A percentile compares a stretch with the other conserved stretches of the same genome.
Conservation (phyloP, 2,329 filamentous ascomycete species). For the Xylariaceae sp. region DNA sequence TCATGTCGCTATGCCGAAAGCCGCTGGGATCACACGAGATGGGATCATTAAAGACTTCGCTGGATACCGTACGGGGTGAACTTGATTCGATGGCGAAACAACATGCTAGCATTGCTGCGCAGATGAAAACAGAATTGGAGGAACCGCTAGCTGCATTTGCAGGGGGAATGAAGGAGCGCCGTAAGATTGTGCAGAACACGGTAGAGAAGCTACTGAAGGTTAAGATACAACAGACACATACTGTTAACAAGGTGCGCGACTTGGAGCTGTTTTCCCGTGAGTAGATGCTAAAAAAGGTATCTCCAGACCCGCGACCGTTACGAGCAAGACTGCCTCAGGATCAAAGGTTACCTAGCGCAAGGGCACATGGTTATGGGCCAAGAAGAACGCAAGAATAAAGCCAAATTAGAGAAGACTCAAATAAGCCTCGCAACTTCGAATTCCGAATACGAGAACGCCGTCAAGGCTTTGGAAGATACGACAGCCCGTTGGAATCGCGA, state of each 20-base stretch:
- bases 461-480: slow-evolving; percentile 93
- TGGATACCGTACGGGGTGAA: slow-evolving; percentile 88
- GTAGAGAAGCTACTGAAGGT: slow-evolving; percentile 94
- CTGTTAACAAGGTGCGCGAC: slow-evolving; percentile 81
- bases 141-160: slow-evolving; percentile 91
- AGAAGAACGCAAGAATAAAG: slow-evolving; percentile 98
- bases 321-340: slow-evolving; percentile 96
- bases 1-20: slow-evolving; percentile 85
- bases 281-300: slow-evolving; percentile 10
- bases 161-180: slow-evolving; percentile 92
- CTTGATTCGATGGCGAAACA: slow-evolving; percentile 93
- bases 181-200: slow-evolving; percentile 93
- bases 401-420: slow-evolving; percentile 97
- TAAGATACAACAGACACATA: slow-evolving; percentile 88
- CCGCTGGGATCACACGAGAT: slow-evolving; percentile 85
- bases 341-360: slow-evolving; percentile 97
- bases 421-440: slow-evolving; percentile 92
- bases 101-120: slow-evolving; percentile 84
- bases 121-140: slow-evolving; percentile 96
- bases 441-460: slow-evolving; percentile 88
- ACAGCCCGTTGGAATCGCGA: slow-evolving; percentile 96
- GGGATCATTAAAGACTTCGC: slow-evolving; percentile 80
- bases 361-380: slow-evolving; percentile 99
- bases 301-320: slow-evolving; percentile 85
- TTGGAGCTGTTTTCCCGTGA: background rate